Conservation (phyloP, 352 stramenopile species). For the Pythium diclinum region DNA sequence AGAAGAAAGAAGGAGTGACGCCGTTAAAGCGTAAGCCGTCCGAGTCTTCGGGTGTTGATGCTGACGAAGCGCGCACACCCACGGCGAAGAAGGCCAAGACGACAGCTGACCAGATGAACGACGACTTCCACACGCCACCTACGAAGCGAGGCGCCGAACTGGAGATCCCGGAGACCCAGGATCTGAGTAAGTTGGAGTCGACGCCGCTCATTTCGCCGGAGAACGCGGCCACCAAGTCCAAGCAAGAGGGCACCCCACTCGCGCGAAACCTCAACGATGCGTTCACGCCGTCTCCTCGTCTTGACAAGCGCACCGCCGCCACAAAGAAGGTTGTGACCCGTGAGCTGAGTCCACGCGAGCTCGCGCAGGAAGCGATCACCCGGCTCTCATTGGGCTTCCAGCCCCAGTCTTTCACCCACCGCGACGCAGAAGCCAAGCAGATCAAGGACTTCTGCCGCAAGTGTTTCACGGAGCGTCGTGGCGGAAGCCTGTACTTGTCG, state of each 20-base stretch:
- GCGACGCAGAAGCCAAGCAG: constrained; percentile 50
- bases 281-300: constrained; percentile 61
- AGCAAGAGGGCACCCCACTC: constrained; percentile 1
- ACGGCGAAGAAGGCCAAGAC: constrained; percentile 16
- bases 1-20: neutral
- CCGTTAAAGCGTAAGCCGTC: constrained; percentile 19
- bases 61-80: constrained; percentile 3
- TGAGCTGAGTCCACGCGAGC: constrained; percentile 11
- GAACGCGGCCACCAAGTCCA: constrained; percentile 6
- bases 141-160: neutral
- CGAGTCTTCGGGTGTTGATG: neutral
- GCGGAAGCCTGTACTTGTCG: constrained; percentile 75
- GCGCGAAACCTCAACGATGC: constrained; percentile 19
- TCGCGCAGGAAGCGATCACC: constrained; percentile 40
- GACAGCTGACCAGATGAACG: neutral
- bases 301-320: constrained; percentile 22
- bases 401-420: constrained; percentile 46
- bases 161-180: constrained; percentile 6
- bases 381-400: constrained; percentile 51
- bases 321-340: constrained; percentile 4
- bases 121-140: constrained; percentile 11
- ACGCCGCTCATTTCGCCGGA: constrained; percentile 23
- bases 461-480: constrained; percentile 48
- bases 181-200: constrained; percentile 3
- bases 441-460: constrained; percentile 57